These are phyloP conservation scores for Paramecium caudatum DNA, from an alignment of 73 alveolate species.

Conservation along the genomic window DNA sequence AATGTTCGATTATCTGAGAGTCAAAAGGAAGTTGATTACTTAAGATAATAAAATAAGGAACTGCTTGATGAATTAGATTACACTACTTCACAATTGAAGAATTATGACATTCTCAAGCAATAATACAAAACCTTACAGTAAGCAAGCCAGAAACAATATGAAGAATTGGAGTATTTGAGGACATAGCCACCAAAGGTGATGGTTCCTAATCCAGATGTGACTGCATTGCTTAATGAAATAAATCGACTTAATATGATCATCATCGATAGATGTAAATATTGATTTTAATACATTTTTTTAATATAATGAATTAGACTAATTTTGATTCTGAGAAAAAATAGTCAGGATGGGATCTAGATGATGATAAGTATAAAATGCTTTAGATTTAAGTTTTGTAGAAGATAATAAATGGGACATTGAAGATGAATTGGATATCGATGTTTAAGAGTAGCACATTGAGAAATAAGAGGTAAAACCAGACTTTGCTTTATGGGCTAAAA, in stretches of 20 bases:
- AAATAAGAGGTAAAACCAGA: no score
- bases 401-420: no score
- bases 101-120: neutral
- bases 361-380: no score
- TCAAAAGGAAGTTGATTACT: neutral
- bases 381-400: no score
- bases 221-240: neutral
- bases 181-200: neutral
- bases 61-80: neutral
- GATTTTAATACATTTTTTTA: neutral
- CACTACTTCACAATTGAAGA: neutral
- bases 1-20: neutral
- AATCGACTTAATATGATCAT: neutral
- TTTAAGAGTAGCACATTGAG: no score
- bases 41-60: neutral
- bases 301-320: neutral
- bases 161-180: neutral
- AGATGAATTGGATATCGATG: no score
- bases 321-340: neutral
- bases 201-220: constrained; percentile 36
- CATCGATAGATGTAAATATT: neutral
- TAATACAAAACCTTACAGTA: neutral
- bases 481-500: no score
- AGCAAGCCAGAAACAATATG: neutral
- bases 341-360: neutral